Conservation (phyloP, 306 rosid species). For the Dalbergia cochinchinensis region DNA sequence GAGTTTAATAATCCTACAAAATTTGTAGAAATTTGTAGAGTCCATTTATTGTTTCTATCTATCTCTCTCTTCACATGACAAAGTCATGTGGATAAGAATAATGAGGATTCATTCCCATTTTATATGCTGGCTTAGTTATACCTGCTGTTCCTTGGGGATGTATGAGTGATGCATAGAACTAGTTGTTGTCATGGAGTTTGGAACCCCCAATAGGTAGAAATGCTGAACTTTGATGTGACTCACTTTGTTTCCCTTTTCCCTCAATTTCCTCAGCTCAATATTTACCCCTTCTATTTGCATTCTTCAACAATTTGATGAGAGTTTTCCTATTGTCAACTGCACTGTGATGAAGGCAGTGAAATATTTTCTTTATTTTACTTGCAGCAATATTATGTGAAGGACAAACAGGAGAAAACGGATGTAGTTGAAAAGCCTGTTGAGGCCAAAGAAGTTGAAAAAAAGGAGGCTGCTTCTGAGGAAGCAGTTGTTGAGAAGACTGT, state of each 20-base stretch:
- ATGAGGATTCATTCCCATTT: neutral
- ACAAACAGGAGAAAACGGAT: constrained; percentile 61
- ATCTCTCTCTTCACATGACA: neutral
- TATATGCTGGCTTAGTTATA: neutral
- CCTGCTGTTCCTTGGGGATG: neutral
- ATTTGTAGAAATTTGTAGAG: neutral
- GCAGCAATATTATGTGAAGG: constrained; percentile 76
- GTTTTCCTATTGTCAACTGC: constrained; percentile 1
- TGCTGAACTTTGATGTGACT: constrained; percentile 13
- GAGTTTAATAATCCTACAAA: neutral
- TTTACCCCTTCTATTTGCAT: neutral
- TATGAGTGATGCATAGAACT: neutral
- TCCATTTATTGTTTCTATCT: neutral
- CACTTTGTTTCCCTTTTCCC: constrained; percentile 31
- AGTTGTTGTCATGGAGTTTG: constrained; percentile 1
- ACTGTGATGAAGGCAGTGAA: constrained; percentile 12
- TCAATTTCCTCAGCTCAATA: constrained; percentile 16
- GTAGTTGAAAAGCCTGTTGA: constrained; percentile 58
- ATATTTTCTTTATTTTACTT: constrained; percentile 38
- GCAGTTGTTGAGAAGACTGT: constrained; percentile 54
- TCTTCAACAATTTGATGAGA: neutral
- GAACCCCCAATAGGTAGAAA: constrained; percentile 19
- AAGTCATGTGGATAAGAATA: neutral
- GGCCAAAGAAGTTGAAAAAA: constrained; percentile 70
- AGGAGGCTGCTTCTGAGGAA: constrained; percentile 54